These are phyloP conservation scores for Themeda triandra DNA, from an alignment of 176 grass and related monocot species.

Conservation along the genomic window DNA sequence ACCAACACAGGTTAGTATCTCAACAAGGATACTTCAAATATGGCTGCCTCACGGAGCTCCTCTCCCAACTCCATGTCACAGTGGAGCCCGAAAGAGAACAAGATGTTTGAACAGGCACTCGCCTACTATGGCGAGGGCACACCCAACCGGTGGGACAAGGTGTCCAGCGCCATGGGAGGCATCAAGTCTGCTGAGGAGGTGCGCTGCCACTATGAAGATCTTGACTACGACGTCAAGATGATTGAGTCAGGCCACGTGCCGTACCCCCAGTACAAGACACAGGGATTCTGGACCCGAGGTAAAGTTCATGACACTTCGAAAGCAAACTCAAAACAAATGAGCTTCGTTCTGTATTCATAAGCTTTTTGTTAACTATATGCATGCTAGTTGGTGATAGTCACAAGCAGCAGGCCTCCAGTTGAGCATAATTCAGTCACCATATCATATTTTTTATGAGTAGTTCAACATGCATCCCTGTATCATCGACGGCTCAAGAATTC, in stretches of 20 bases:
- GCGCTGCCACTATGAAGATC: conserved; percentile 64
- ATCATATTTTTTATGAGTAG: neutral
- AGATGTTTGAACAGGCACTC: conserved; percentile 77
- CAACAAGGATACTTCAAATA: conserved; percentile 12
- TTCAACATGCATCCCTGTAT: conserved; percentile 2
- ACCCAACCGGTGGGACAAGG: conserved; percentile 87
- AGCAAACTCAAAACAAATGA: neutral
- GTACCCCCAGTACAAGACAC: conserved; percentile 63
- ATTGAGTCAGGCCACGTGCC: conserved; percentile 52
- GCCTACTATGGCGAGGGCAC: conserved; percentile 70
- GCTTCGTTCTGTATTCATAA: neutral
- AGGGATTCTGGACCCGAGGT: conserved; percentile 43
- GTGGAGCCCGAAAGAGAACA: conserved; percentile 78
- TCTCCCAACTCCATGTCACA: conserved; percentile 24
- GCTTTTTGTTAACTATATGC: neutral
- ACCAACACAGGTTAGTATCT: neutral
- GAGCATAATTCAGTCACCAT: neutral
- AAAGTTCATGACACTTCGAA: neutral
- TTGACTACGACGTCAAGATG: conserved; percentile 52
- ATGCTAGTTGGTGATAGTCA: neutral
- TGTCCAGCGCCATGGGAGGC: conserved; percentile 70
- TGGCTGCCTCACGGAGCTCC: conserved; percentile 47
- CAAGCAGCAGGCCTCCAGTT: neutral
- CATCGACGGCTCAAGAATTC: neutral
- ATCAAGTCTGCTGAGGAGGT: conserved; percentile 80